Base-by-base conservation (phyloP, 2,329 filamentous ascomycete genomes). In the Monosporascus ibericus region DNA sequence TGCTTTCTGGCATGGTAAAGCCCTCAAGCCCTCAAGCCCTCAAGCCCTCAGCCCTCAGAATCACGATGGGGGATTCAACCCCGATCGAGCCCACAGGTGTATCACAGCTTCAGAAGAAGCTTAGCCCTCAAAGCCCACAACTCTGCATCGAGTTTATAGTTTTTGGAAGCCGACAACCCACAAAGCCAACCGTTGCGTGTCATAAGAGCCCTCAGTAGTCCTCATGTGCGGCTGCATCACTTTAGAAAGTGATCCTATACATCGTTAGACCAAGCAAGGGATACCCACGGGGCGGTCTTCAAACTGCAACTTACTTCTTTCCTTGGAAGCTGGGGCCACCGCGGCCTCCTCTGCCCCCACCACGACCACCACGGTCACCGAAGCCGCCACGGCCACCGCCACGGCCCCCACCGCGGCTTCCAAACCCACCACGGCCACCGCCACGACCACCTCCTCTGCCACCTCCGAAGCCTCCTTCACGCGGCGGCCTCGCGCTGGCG, bases 401-500 rank as follows among this genome's bases (percentile, higher is more conserved):
- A 52, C 69, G 69, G 27, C 73, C 70, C 46, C 73, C 66, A 53
- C 73, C 66, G 53, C 70, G 68, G 56, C 78, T 72, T 56, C 81
- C 75, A 53, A 74, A 68, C 50, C 77, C 75, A 54, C 79, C 74
- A 58, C 77, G 73, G 56, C 80, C 76, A 59, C 80, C 73, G 47
- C 80, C 74, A 55, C 80, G 73, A 54, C 77, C 74, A 55, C 77
- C 75, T 56, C 82, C 77, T 56, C 80, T 73, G 56, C 70, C 69
- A 56, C 72, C 70, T 58, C 79, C 70, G 57, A 68, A 66, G 55
- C 70, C 73, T 58, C 78, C 78, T 49, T 81, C 79, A 70, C 80
- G 80, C 60, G 78, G 78, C 61, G 78, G 77, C 60, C 87, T 85
- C 62, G 86, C 82, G 58, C 80, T 75, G 60, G 88, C 87, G 71